These are phyloP conservation scores for Penicillium coffeae DNA, from an alignment of 495 filamentous ascomycete species.

Conservation along the genomic window DNA sequence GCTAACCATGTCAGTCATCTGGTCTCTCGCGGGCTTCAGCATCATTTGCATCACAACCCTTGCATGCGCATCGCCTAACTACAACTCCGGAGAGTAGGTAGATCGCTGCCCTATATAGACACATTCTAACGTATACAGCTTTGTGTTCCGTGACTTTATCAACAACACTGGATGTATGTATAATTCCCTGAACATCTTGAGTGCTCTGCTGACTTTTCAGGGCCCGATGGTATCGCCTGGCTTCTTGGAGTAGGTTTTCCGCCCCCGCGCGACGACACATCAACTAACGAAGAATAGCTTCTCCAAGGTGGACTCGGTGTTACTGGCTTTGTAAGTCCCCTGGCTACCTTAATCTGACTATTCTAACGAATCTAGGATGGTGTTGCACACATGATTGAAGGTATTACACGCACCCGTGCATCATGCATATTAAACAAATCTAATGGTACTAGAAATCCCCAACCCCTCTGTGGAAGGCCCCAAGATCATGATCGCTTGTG, in stretches of 20 bases:
- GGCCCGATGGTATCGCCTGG: slow-evolving; percentile 64
- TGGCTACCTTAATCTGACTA: neutral
- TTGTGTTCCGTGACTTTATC: slow-evolving; percentile 56
- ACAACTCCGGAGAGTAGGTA: slow-evolving; percentile 56
- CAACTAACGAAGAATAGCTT: no score
- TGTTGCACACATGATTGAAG: slow-evolving; percentile 51
- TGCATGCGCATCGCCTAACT: slow-evolving; percentile 58
- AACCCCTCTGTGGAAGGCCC: slow-evolving; percentile 62
- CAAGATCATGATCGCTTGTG: slow-evolving; percentile 69
- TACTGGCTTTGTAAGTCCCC: slow-evolving; percentile 48
- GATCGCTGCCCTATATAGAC: neutral
- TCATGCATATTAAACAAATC: neutral
- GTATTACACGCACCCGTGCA: slow-evolving; percentile 10
- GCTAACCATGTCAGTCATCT: slow-evolving; percentile 44
- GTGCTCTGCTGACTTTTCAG: slow-evolving; percentile 5
- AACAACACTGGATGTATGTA: slow-evolving; percentile 55
- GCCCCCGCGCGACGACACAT: no score
- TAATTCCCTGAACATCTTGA: neutral
- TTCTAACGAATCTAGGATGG: slow-evolving; percentile 41
- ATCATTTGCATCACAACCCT: slow-evolving; percentile 66
- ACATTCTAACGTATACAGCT: slow-evolving; percentile 36
- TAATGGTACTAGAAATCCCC: slow-evolving; percentile 57
- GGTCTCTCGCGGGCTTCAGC: slow-evolving; percentile 65
- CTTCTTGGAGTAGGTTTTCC: slow-evolving; percentile 48
- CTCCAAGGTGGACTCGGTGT: slow-evolving; percentile 60